These are phyloP conservation scores for Lolium perenne DNA, from an alignment of 176 grass and related monocot genomes.

Conservation along the genomic window DNA sequence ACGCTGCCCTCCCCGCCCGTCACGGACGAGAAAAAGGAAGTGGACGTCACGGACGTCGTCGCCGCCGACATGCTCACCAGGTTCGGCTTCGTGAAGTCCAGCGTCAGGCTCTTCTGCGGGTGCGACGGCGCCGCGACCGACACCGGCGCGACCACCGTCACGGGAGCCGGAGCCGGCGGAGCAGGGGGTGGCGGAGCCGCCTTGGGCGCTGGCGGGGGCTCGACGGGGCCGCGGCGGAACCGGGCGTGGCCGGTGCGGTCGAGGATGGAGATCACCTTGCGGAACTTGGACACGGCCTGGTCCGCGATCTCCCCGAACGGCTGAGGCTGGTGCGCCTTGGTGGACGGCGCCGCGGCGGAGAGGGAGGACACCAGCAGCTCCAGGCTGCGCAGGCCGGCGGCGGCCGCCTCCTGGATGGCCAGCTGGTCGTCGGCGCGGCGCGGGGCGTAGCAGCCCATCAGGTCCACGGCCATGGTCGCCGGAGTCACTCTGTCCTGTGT, in stretches of 20 bases:
- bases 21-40: constrained; percentile 83
- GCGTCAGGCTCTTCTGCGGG: constrained; percentile 68
- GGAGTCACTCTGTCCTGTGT: background rate
- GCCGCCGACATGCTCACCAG: constrained; percentile 58
- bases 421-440: constrained; percentile 70
- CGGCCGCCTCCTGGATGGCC: constrained; percentile 83
- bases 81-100: constrained; percentile 91
- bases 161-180: background rate
- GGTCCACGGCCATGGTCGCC: constrained; percentile 67
- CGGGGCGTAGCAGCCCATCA: constrained; percentile 64
- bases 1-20: constrained; percentile 93
- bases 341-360: constrained; percentile 44
- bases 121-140: constrained; percentile 34
- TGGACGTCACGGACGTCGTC: constrained; percentile 77
- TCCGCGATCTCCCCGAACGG: constrained; percentile 86
- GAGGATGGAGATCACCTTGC: constrained; percentile 89
- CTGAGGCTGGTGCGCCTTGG: background rate
- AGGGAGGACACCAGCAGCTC: constrained; percentile 78
- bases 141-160: constrained; percentile 3
- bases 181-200: background rate
- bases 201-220: background rate
- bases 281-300: constrained; percentile 84
- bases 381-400: constrained; percentile 73
- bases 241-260: constrained; percentile 96
- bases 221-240: constrained; percentile 77